These are phyloP conservation scores for Scedosporium dehoogii DNA, from an alignment of 2,329 filamentous ascomycete species.

Conservation along the genomic window DNA sequence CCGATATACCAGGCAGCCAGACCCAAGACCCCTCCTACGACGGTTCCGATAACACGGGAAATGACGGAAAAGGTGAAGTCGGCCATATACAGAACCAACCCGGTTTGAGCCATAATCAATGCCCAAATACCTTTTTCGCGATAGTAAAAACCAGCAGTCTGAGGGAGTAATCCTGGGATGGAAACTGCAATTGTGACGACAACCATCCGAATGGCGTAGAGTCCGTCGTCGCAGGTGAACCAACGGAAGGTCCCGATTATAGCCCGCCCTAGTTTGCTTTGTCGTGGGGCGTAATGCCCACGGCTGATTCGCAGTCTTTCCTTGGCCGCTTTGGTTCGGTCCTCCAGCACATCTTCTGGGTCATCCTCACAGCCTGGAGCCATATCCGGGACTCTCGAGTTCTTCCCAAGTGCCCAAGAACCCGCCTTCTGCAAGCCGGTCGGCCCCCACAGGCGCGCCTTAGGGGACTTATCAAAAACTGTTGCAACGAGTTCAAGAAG, in stretches of 20 bases:
- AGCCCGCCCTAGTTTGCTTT: neutral
- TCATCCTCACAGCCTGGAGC: neutral
- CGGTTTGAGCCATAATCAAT: constrained; percentile 39
- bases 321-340: neutral
- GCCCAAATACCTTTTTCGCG: constrained; percentile 42
- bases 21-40: constrained; percentile 35
- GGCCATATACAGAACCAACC: constrained; percentile 36
- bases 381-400: neutral
- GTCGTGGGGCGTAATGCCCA: constrained; percentile 10
- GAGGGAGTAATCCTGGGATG: constrained; percentile 30
- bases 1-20: constrained; percentile 42
- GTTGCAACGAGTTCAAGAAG: constrained; percentile 26
- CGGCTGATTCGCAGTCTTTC: constrained; percentile 22
- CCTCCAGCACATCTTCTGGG: neutral
- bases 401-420: constrained; percentile 23
- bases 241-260: constrained; percentile 18
- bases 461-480: constrained; percentile 24
- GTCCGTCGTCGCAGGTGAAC: constrained; percentile 30
- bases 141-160: constrained; percentile 38
- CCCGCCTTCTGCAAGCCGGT: constrained; percentile 26
- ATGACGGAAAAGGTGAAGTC: constrained; percentile 38
- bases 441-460: constrained; percentile 31
- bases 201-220: constrained; percentile 38
- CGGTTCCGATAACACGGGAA: constrained; percentile 28
- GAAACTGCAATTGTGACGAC: constrained; percentile 31